Evolutionary conservation across 495 filamentous ascomycete species (phyloP), one percentile per base, ranked within the genome.

Genomic region (Lasiosphaeria hispida): DNA sequence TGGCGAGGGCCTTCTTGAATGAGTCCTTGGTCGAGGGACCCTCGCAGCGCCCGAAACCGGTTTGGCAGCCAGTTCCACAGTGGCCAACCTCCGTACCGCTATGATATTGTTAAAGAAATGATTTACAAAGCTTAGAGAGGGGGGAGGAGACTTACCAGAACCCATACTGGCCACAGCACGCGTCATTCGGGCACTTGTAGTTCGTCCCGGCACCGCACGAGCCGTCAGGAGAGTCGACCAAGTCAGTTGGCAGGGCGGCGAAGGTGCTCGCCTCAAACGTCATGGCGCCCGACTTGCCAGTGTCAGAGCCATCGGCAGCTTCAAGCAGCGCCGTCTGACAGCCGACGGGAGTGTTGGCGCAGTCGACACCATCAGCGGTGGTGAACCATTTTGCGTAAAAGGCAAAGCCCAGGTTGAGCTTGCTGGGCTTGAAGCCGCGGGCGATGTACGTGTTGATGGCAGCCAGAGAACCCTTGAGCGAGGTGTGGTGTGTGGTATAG

Each of bases 381-480:
- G 74, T 78, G 69, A 87, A 88, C 76, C 76, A 88, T 67, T 86
- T 87, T 15, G 83, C 81, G 62, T 88, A 87, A 67, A 80, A 86
- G 11, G 84, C 83, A 53, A 87, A 77, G 11, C 85, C 85, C 6
- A 88, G 78, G 70, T 85, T 86, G 51, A 84, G 66, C 71, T 87
- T 86, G 39, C 69, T 65, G 1, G 79, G 56, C 2, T 77, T 69
- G 33, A 81, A 68, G 1, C 84, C 83, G 7, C 80, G 73, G 34
- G 73, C 72, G 30, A 84, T 64, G 67, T 87, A 88, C 48, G 74
- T 73, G 39, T 83, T 67, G 51, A 87, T 61, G 5, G 77, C 68
- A 5, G 75, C 70, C 11, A 81, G 70, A 1, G 79, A 83, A 34
- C 69, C 78, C 43, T 71, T 65, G 48, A 87, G 75, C 23, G 78